Evolutionary conservation across 2,329 filamentous ascomycete species (phyloP).

Genomic region (Fonsecaea pedrosoi): DNA sequence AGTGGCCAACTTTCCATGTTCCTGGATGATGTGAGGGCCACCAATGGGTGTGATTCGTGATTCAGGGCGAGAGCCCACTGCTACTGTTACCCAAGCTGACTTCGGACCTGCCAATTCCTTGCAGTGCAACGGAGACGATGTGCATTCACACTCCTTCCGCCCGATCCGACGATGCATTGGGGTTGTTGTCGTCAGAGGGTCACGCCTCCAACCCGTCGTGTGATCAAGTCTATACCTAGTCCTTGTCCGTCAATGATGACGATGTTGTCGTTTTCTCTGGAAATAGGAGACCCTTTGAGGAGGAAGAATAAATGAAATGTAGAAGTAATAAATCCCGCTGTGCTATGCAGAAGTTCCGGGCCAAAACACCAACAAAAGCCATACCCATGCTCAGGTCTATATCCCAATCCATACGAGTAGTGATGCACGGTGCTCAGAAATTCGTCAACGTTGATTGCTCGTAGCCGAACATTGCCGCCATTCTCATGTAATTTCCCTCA

Average conservation of each 20-base stretch:
- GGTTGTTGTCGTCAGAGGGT: background rate
- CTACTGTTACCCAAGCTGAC: background rate
- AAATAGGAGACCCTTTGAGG: background rate
- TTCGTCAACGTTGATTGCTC: background rate
- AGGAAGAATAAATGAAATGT: background rate
- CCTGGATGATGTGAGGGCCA: background rate
- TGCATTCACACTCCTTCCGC: background rate
- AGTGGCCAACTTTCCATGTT: background rate
- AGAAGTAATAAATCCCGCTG: background rate
- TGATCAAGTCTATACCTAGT: background rate
- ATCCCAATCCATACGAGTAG: background rate
- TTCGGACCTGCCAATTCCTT: background rate
- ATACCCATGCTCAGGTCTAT: background rate
- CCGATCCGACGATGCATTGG: background rate
- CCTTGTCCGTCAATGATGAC: background rate
- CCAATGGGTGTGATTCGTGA: background rate
- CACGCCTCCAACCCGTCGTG: background rate
- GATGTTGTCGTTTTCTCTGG: background rate
- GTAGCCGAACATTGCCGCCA: background rate
- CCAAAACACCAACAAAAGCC: slow-evolving; percentile 1
- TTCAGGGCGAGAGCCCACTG: background rate
- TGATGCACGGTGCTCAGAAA: background rate
- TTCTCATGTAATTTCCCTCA: background rate
- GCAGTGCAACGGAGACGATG: background rate
- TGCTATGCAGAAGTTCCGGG: background rate